Conservation (phyloP, 2,329 filamentous ascomycete genomes). For the Colletotrichum gloeosporioides region DNA sequence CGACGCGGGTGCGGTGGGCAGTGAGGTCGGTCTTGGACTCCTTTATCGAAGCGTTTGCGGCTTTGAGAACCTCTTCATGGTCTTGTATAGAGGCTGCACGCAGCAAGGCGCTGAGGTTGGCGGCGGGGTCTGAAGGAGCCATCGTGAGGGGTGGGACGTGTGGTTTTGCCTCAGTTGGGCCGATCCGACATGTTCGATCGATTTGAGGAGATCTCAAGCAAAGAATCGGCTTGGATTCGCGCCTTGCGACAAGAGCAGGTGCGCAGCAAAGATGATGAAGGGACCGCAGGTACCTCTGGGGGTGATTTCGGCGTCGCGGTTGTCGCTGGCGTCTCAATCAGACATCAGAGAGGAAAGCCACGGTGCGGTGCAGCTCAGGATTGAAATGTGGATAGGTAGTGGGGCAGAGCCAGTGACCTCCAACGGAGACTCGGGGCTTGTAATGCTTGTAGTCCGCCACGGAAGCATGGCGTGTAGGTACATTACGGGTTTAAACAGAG, state of each 20-base stretch:
- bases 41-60: conserved; percentile 66
- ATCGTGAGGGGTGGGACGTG: conserved; percentile 27
- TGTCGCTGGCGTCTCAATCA: not conserved
- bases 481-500: not conserved
- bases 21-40: conserved; percentile 62
- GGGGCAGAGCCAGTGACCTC: conserved; percentile 9
- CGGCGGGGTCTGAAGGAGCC: conserved; percentile 50
- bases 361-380: not conserved
- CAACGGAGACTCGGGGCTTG: not conserved
- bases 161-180: not conserved
- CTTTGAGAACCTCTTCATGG: conserved; percentile 74
- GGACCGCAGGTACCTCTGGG: not conserved
- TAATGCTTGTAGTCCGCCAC: not conserved
- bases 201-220: not conserved
- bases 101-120: conserved; percentile 59
- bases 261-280: not conserved
- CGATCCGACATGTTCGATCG: not conserved
- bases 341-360: not conserved
- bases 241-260: not conserved
- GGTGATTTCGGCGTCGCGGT: not conserved
- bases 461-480: not conserved
- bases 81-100: conserved; percentile 65
- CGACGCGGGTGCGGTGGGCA: conserved; percentile 72
- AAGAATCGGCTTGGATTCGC: not conserved
- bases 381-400: not conserved